Base-by-base conservation (phyloP, 306 rosid species). In the Heteromeles arbutifolia region DNA sequence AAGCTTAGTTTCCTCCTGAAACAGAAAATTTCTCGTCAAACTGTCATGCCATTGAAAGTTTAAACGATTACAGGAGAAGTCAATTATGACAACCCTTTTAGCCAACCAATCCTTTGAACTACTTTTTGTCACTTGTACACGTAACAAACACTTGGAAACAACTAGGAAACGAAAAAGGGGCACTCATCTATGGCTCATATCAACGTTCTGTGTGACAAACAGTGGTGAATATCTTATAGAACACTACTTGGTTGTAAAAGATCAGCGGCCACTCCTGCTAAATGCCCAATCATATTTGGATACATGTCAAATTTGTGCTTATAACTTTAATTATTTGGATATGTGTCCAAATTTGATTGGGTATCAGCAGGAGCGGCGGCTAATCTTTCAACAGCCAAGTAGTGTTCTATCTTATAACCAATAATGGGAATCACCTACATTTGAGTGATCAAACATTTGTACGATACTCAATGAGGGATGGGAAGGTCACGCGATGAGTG, bases 51-150 rank as follows among this genome's bases (percentile, higher is more conserved):
- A 61, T 59, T 3, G 29, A 73, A 73, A 61, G 69, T 61, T 74
- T 57, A 61, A 61, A 18, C n/a, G 1, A 50, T 6, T 50, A 17
- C 54, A 17, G 0, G 21, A 17, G 21, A 19, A 43, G 77, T 61
- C 69, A 74, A 61, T 43, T 74, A 43, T 18, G 58, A 44, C 69
- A 43, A 59, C 77, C 57, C 28, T 74, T 5, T 74, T 43, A 18
- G 8, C 18, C 53, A 41, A 61, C 58, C 44, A 12, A 12, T 74
- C 57, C n/a, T 14, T 59, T 50, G 59, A 43, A 50, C 58, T 17
- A 43, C 56, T 26, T 62, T n/a, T 41, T 10, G 4, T 25, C 34
- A 74, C 12, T 61, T 6, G n/a, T 26, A 25, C 44, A 41, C 8
- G 58, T 45, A 74, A 26, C 44, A 19, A 24, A 74, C 77, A 61